Percentiles rank a stretch among this genome's conserved stretches.
These are phyloP conservation scores for Paraconiothyrium sp. DNA, from an alignment of 2,329 filamentous ascomycete genomes.

Conservation along the genomic window DNA sequence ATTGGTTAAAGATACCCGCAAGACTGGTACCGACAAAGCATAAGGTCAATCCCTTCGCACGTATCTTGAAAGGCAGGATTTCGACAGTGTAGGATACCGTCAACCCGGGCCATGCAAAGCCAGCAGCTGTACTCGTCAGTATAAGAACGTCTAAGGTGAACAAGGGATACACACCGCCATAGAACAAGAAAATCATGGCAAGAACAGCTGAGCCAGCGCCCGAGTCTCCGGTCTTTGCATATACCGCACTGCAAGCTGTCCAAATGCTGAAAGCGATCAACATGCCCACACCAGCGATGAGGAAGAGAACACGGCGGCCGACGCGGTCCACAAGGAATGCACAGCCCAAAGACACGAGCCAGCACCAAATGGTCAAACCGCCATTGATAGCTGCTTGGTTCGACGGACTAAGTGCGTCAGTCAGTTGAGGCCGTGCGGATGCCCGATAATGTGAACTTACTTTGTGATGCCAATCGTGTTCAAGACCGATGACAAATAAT, in stretches of 20 bases:
- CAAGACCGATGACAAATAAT: conserved; percentile 26
- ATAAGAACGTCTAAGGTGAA: conserved; percentile 31
- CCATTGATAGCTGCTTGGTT: conserved; percentile 56
- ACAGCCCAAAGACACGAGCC: conserved; percentile 60
- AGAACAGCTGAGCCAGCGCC: conserved; percentile 55
- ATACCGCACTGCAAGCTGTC: conserved; percentile 35
- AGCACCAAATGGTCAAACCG: conserved; percentile 68
- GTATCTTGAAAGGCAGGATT: conserved; percentile 57
- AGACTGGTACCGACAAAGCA: conserved; percentile 65
- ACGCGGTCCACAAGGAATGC: conserved; percentile 44
- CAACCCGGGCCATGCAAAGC: conserved; percentile 59
- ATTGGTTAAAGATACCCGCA: conserved; percentile 65
- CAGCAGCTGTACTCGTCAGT: conserved; percentile 53
- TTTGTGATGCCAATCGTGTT: conserved; percentile 33
- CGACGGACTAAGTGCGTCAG: conserved; percentile 40
- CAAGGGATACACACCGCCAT: conserved; percentile 22
- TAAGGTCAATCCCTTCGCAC: conserved; percentile 55
- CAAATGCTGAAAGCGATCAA: conserved; percentile 45
- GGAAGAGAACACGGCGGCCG: conserved; percentile 44
- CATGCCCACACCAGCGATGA: conserved; percentile 44
- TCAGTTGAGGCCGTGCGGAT: background rate
- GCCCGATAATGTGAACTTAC: conserved; percentile 8
- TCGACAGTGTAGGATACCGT: conserved; percentile 59
- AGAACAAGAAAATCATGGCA: conserved; percentile 61
- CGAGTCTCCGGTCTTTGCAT: conserved; percentile 24